Percentiles rank a stretch among this genome's conserved stretches.
Conservation (phyloP, 1,284 basidiomycete species). For the Heterobasidion occidentale region DNA sequence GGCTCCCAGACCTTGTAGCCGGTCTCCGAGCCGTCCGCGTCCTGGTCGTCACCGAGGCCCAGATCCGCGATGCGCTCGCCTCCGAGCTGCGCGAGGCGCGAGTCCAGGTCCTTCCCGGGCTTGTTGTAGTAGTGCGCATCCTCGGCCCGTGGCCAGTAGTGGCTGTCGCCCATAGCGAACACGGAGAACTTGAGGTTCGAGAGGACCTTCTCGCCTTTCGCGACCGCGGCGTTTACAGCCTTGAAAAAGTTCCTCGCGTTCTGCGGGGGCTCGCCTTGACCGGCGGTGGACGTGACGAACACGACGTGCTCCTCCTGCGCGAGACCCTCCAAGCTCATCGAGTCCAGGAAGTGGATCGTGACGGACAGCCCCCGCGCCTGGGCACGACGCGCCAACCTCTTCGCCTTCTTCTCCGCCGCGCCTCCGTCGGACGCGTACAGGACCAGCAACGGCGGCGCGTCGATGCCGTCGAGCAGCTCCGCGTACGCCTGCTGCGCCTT, state of each 20-base stretch:
- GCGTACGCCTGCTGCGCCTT: conserved; percentile 86
- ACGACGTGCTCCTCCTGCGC: conserved; percentile 77
- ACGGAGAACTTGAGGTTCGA: conserved; percentile 71
- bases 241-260: conserved; percentile 93
- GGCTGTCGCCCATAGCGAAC: conserved; percentile 96
- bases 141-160: conserved; percentile 98
- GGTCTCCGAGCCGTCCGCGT: conserved; percentile 93
- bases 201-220: conserved; percentile 48
- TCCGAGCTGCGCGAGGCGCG: conserved; percentile 70
- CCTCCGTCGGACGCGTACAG: conserved; percentile 95
- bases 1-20: conserved; percentile 97
- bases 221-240: conserved; percentile 64
- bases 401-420: conserved; percentile 92
- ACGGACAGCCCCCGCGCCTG: conserved; percentile 82
- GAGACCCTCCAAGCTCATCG: conserved; percentile 68
- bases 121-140: conserved; percentile 99
- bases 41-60: conserved; percentile 95
- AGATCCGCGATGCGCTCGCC: conserved; percentile 65
- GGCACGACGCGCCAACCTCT: conserved; percentile 78
- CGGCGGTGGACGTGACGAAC: conserved; percentile 94
- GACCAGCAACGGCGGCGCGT: conserved; percentile 85
- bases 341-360: conserved; percentile 69
- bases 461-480: conserved; percentile 77
- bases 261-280: conserved; percentile 96
- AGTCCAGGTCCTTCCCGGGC: conserved; percentile 87